These are phyloP conservation scores for Alternaria alternata DNA, from an alignment of 2,329 filamentous ascomycete species.

Conservation along the genomic window DNA sequence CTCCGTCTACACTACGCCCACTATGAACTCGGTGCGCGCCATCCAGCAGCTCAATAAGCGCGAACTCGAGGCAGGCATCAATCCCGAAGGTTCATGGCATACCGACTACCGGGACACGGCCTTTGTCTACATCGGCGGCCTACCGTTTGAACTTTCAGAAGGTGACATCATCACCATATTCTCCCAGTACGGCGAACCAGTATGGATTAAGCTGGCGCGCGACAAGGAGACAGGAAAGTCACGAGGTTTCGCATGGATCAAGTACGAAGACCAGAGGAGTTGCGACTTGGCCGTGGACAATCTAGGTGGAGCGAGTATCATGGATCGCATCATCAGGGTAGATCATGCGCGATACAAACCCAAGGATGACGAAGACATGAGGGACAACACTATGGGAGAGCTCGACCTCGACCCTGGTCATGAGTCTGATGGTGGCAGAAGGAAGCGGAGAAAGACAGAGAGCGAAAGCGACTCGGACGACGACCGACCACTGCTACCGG, in stretches of 20 bases:
- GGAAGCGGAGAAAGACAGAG: constrained; percentile 57
- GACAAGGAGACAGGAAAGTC: constrained; percentile 98
- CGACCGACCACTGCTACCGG: constrained; percentile 73
- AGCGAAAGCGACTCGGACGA: constrained; percentile 51
- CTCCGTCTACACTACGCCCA: constrained; percentile 24
- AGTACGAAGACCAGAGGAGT: constrained; percentile 97
- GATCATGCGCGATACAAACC: constrained; percentile 94
- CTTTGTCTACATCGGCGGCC: constrained; percentile 93
- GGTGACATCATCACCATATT: constrained; percentile 97
- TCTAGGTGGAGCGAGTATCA: constrained; percentile 82
- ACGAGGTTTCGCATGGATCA: constrained; percentile 92
- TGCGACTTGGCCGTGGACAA: constrained; percentile 97
- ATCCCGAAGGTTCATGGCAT: constrained; percentile 92
- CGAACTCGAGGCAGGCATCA: constrained; percentile 88
- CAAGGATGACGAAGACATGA: constrained; percentile 75
- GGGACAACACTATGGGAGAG: constrained; percentile 66
- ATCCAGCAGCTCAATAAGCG: constrained; percentile 93
- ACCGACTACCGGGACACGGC: constrained; percentile 97
- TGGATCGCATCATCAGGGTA: constrained; percentile 82
- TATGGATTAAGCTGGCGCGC: constrained; percentile 88
- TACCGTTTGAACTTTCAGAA: constrained; percentile 91
- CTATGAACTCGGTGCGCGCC: constrained; percentile 92
- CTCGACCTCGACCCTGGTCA: constrained; percentile 44
- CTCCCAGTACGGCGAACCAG: constrained; percentile 94
- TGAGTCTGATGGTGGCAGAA: constrained; percentile 58